Percentiles rank a stretch among this genome's conserved stretches.
These are phyloP conservation scores for Aegilops bicornis DNA, from an alignment of 176 grass and related monocot genomes.

Conservation along the genomic window DNA sequence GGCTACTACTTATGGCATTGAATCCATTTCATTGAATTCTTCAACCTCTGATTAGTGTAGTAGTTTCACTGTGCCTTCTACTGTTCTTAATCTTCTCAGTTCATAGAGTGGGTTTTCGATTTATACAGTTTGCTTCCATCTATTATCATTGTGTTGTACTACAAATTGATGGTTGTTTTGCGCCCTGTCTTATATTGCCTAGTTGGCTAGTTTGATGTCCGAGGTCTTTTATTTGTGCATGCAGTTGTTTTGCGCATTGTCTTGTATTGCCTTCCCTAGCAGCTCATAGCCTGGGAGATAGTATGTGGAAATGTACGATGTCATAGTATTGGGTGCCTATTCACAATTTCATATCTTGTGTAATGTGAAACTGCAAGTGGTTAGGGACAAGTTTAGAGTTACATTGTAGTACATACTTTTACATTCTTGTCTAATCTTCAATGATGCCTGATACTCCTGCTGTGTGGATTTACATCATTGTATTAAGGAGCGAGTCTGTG, in stretches of 20 bases:
- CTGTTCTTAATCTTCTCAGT: neutral
- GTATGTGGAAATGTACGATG: neutral
- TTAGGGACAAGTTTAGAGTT: neutral
- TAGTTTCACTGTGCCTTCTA: conserved; percentile 1
- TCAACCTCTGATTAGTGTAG: neutral
- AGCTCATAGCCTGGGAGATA: neutral
- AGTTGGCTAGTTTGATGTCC: neutral
- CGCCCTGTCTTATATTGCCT: neutral
- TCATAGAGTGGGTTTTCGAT: neutral
- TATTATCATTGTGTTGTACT: neutral
- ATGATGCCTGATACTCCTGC: neutral
- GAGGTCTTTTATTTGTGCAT: neutral
- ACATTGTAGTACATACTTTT: neutral
- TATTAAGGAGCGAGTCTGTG: neutral
- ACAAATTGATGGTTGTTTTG: neutral
- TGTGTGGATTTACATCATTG: neutral
- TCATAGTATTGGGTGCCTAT: neutral
- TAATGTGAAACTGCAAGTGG: too few relatives aligned
- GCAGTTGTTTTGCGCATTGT: too few relatives aligned
- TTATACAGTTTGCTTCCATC: conserved; percentile 3
- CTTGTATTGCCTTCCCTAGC: too few relatives aligned
- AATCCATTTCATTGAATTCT: neutral
- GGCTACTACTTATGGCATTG: neutral
- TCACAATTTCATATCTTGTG: neutral
- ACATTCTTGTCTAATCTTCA: neutral